Evolutionary conservation across 2,329 filamentous ascomycete species (phyloP).

Genomic region (Aspergillus unguis): DNA sequence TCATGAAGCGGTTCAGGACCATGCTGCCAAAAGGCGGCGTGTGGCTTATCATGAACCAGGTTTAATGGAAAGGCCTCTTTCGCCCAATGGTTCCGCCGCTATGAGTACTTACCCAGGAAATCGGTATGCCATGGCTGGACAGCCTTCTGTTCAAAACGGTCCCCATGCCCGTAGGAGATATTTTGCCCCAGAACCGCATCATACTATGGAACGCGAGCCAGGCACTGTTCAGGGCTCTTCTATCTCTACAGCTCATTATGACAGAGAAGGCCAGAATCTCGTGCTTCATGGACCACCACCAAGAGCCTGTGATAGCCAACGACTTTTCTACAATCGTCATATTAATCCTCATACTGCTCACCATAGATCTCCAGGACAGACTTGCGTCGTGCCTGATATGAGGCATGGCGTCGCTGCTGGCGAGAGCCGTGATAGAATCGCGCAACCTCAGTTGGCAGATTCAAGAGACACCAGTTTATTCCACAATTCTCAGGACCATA

Average conservation of each 20-base stretch:
- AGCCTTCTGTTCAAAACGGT: slow-evolving; percentile 18
- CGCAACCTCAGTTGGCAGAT: slow-evolving; percentile 15
- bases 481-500: slow-evolving; percentile 20
- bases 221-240: slow-evolving; percentile 16
- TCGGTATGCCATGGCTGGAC: slow-evolving; percentile 14
- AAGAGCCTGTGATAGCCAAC: slow-evolving; percentile 17
- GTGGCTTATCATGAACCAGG: slow-evolving; percentile 25
- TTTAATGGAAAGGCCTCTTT: slow-evolving; percentile 13
- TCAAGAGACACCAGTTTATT: slow-evolving; percentile 18
- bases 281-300: slow-evolving; percentile 17
- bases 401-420: slow-evolving; percentile 18
- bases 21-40: slow-evolving; percentile 33
- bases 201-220: slow-evolving; percentile 18
- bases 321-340: slow-evolving; percentile 14
- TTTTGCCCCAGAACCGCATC: slow-evolving; percentile 18
- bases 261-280: slow-evolving; percentile 16
- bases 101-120: slow-evolving; percentile 16
- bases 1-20: slow-evolving; percentile 25
- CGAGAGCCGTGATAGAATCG: slow-evolving; percentile 19
- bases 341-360: slow-evolving; percentile 9
- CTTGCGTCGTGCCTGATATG: slow-evolving; percentile 15
- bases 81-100: slow-evolving; percentile 13
- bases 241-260: slow-evolving; percentile 14
- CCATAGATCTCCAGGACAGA: slow-evolving; percentile 12
- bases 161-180: slow-evolving; percentile 23